Base-by-base conservation (phyloP, 768 basidiomycete genomes). In the Asterophora lycoperdoides region DNA sequence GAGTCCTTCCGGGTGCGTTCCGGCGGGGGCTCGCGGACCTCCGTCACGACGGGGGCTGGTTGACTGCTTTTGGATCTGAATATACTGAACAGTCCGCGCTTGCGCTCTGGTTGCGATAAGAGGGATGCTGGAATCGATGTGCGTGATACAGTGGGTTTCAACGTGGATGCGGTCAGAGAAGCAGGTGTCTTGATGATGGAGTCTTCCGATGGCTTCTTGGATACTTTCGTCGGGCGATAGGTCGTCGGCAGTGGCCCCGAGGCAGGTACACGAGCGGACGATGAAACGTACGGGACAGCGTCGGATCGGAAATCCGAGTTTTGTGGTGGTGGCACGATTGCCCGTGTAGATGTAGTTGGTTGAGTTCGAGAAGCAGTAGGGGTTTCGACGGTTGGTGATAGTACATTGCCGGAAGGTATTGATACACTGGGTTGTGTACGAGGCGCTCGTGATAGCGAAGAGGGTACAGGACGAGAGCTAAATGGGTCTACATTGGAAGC, bases 101-200 rank as follows among this genome's bases (percentile, higher is more conserved):
- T 72, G 20, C 64, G 61, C 26, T 70, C 68, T 54, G 65, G 67
- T 43, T 67, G 67, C 14, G 70, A 69, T 14, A 70, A 64, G 7
- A 62, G 53, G 14, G 76, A 72, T 34, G 68, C 64, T 18, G 70
- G 65, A 13, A 68, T 60, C 18, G 74, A 68, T 43, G 68, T 67
- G 10, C 67, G 70, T 11, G 74, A 74, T 32, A 54, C 50, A 14
- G 72, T 69, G 10, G 74, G 65, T 44, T 73, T 73, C 33, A 75
- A 61, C 49, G 72, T 65, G 8, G 76, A 76, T 0, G 69, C 76
- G 3, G 79, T 78, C 14, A 85, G 73, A 1, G 84, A 84, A 10
- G 83, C 84, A 5, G 84, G 83, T 0, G 84, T 86, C 58, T 72
- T 74, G 30, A 85, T 70, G 23, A 80, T 66, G 8, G 77, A 73